Percentiles rank a stretch among this genome's conserved stretches.
phyloP scores from a whole-genome alignment of 2,329 filamentous ascomycete species.

The Alternaria incomplexa region DNA sequence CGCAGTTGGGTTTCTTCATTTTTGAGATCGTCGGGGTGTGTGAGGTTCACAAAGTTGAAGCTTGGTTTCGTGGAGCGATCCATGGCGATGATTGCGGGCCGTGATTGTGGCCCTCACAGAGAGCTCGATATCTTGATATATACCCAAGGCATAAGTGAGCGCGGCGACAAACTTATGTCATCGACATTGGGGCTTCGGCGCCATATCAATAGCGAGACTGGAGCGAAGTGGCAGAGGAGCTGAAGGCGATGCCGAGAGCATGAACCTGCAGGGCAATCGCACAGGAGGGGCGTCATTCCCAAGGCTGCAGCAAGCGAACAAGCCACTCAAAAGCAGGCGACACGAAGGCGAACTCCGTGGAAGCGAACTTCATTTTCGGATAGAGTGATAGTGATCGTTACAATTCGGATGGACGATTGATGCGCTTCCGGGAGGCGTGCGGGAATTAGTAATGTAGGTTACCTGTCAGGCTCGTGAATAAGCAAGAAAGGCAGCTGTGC shows the following conservation, averaged over 20 bases:
- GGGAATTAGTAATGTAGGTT: conserved; percentile 18
- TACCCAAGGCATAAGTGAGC: neutral
- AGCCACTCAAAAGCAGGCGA: neutral
- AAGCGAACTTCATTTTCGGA: neutral
- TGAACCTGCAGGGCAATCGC: conserved; percentile 7
- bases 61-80: conserved; percentile 28
- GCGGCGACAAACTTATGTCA: conserved; percentile 12
- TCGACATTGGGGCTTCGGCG: neutral
- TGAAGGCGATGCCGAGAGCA: conserved; percentile 5
- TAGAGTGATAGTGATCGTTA: conserved; percentile 8
- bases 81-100: conserved; percentile 17
- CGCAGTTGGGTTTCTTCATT: conserved; percentile 38
- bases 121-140: neutral
- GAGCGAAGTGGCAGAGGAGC: conserved; percentile 5
- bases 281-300: neutral
- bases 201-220: conserved; percentile 3
- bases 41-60: conserved; percentile 42
- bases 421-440: conserved; percentile 8
- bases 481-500: conserved; percentile 1
- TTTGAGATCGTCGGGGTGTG: conserved; percentile 41
- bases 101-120: neutral
- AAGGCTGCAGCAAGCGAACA: conserved; percentile 11
- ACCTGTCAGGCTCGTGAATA: conserved; percentile 8
- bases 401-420: conserved; percentile 2
- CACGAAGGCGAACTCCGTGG: conserved; percentile 4